Base-by-base conservation (phyloP, 352 stramenopile genomes). In the Globisporangium irregulare region DNA sequence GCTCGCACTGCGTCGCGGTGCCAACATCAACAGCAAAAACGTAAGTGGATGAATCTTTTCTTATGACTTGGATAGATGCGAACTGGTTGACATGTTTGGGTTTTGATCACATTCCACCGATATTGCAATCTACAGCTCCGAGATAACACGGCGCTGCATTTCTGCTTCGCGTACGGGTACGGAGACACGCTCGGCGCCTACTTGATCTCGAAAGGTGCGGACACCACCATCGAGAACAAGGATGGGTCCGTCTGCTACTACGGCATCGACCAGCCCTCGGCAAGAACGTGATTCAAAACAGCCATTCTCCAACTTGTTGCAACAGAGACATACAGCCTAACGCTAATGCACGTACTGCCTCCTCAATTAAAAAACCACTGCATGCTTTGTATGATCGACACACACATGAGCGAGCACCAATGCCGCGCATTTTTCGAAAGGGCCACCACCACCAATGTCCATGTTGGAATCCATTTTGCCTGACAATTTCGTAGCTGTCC, bases 111-210 rank as follows among this genome's bases (percentile, higher is more conserved):
- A 46, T 14, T 22, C 7, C 43, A 46, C 4, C 4, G 38, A 18
- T 24, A 43, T 62, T 1, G 20, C 2, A 12, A 20, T 29, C 6
- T 22, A 15, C 51, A 91, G 82, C 75, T 84, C 48, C 83, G 85
- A 67, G 88, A 91, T 25, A 97, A 98, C 69, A 97, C 91, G 7
- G 84, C 90, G 20, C 77, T 98, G 50, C 92, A 97, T 56, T 97
- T 96, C 65, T 97, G 90, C 74, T 97, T 95, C 66, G 81, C 83
- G 22, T 97, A 96, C 67, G 88, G 87, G 27, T 97, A 97, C 63
- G 88, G 84, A 29, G 85, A 95, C 50, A 92, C 84, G n/a, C 72
- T 98, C 8, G 87, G 86, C 32, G 86, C 79, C 54, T 98, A 98
- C 65, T 75, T 98, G 57, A 85, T 97, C 54, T 91, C 81, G 32